These are phyloP conservation scores for Taiozyma sp. DNA, from an alignment of 1,139 yeast genomes.

Conservation along the genomic window DNA sequence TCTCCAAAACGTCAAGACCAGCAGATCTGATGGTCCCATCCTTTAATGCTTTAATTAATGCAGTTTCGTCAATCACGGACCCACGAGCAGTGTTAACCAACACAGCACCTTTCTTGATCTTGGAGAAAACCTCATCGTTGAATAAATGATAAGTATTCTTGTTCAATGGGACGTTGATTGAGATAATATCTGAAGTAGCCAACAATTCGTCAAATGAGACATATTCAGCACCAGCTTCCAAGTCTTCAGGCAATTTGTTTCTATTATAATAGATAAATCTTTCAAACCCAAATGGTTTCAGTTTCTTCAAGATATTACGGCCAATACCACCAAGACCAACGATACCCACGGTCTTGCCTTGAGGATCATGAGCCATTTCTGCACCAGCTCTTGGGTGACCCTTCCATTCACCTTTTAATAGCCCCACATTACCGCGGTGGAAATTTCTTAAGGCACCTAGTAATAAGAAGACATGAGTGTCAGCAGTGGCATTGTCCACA, in stretches of 20 bases:
- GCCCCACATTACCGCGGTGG: conserved; percentile 39
- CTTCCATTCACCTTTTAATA: conserved; percentile 57
- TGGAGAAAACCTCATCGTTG: conserved; percentile 43
- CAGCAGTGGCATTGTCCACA: conserved; percentile 82
- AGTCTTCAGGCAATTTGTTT: conserved; percentile 43
- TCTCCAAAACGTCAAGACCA: conserved; percentile 82
- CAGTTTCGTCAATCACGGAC: conserved; percentile 65
- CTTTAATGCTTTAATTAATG: conserved; percentile 57
- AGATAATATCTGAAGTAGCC: conserved; percentile 49
- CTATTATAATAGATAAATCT: conserved; percentile 61
- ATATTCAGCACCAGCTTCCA: conserved; percentile 52
- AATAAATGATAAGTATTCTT: conserved; percentile 54
- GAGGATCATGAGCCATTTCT: conserved; percentile 55
- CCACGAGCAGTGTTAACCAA: conserved; percentile 73
- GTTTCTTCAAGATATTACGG: conserved; percentile 56
- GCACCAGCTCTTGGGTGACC: conserved; percentile 35
- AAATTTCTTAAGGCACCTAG: conserved; percentile 69
- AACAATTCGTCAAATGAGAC: conserved; percentile 56
- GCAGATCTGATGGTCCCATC: conserved; percentile 68
- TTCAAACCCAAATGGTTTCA: conserved; percentile 60
- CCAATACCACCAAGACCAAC: conserved; percentile 82
- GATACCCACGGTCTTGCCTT: conserved; percentile 58
- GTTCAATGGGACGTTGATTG: conserved; percentile 61
- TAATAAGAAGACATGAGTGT: conserved; percentile 63
- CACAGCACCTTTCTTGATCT: conserved; percentile 63